A percentile compares a stretch with the other conserved stretches of the same genome.
Evolutionary conservation across 2,329 filamentous ascomycete genomes (phyloP).

Genomic region (Penicillium sp.): DNA sequence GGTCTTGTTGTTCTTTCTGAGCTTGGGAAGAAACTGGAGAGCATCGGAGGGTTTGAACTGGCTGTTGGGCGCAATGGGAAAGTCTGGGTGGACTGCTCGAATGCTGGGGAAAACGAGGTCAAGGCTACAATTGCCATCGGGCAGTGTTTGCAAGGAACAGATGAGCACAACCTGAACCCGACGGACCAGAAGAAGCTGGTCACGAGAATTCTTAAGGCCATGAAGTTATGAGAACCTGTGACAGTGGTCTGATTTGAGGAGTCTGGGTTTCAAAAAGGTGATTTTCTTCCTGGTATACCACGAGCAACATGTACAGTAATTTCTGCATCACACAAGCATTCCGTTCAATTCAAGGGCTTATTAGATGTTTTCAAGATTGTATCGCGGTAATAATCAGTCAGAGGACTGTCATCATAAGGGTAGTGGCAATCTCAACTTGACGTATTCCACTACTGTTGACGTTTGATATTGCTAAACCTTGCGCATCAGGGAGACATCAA

Average conservation of each 20-base stretch:
- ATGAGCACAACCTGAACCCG: slow-evolving; percentile 56
- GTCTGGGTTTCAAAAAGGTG: slow-evolving; percentile 1
- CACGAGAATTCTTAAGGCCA: slow-evolving; percentile 42
- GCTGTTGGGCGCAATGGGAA: slow-evolving; percentile 90
- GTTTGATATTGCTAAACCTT: too few species aligned
- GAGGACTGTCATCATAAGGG: too few species aligned
- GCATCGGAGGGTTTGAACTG: slow-evolving; percentile 73
- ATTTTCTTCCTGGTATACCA: slow-evolving; percentile 10
- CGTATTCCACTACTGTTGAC: too few species aligned
- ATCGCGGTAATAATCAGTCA: too few species aligned
- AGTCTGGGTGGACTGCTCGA: slow-evolving; percentile 79
- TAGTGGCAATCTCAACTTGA: too few species aligned
- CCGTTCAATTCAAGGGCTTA: not conserved
- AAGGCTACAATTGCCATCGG: slow-evolving; percentile 77
- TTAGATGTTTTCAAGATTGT: too few species aligned
- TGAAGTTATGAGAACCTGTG: slow-evolving; percentile 30
- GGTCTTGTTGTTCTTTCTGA: slow-evolving; percentile 75
- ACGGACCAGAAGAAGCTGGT: slow-evolving; percentile 50
- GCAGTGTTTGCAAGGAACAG: slow-evolving; percentile 73
- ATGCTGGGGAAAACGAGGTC: slow-evolving; percentile 56
- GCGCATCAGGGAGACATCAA: too few species aligned
- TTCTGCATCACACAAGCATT: not conserved
- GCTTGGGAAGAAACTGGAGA: slow-evolving; percentile 69
- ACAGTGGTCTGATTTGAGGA: slow-evolving; percentile 3
- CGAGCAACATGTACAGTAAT: slow-evolving; percentile 16